These are phyloP conservation scores for Dactylonectria estremocensis DNA, from an alignment of 2,329 filamentous ascomycete species.

Conservation along the genomic window DNA sequence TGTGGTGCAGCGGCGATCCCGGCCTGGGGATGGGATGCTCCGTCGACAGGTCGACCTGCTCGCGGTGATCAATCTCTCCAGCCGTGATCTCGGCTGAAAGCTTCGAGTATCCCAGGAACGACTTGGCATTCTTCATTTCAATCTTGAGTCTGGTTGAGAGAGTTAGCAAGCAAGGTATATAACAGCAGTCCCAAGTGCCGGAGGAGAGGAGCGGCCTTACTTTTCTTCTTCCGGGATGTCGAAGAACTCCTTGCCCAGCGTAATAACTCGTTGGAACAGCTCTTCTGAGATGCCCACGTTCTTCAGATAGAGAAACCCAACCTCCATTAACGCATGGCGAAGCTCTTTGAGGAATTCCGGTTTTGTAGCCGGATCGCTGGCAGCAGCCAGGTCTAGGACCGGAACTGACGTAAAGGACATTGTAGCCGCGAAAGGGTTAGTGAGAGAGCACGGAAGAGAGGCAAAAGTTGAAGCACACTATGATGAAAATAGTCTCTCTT, in stretches of 20 bases:
- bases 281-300: constrained; percentile 81
- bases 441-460: neutral
- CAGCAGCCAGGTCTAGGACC: constrained; percentile 81
- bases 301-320: constrained; percentile 90
- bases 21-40: constrained; percentile 77
- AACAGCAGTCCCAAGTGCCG: neutral
- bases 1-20: constrained; percentile 78
- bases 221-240: constrained; percentile 84
- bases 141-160: constrained; percentile 67
- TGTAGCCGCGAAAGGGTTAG: neutral
- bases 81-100: constrained; percentile 81
- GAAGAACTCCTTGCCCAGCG: constrained; percentile 81
- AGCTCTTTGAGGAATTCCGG: constrained; percentile 79
- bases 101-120: constrained; percentile 79
- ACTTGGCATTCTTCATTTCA: constrained; percentile 81
- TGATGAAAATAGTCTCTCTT: constrained; percentile 13
- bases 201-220: constrained; percentile 55
- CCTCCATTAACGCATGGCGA: constrained; percentile 83
- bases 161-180: constrained; percentile 2
- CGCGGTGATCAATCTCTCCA: constrained; percentile 82
- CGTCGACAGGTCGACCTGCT: constrained; percentile 90
- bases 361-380: constrained; percentile 76
- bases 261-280: constrained; percentile 76
- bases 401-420: constrained; percentile 85
- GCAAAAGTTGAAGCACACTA: neutral